phyloP scores from a whole-genome alignment of 192 early-diverging fungal species.

The Glomus cerebriforme region DNA sequence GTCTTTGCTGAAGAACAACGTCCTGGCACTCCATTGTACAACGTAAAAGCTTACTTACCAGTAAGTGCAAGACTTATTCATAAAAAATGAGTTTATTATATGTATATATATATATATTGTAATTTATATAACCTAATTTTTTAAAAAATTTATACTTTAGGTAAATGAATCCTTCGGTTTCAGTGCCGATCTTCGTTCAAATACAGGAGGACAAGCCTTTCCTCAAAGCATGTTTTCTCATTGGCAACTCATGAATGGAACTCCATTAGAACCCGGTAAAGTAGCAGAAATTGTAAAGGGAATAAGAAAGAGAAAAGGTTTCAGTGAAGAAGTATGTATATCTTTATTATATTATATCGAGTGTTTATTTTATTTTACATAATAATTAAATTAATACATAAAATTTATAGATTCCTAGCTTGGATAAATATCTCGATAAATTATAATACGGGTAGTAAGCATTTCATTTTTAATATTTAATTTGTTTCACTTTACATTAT shows the following conservation, averaged over 20 bases:
- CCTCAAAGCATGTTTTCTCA: slow-evolving; percentile 96
- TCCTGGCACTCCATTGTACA: slow-evolving; percentile 87
- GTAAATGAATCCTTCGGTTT: slow-evolving; percentile 96
- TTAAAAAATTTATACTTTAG: neutral
- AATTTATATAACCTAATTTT: neutral
- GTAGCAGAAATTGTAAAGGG: slow-evolving; percentile 69
- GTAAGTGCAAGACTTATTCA: too few relatives aligned
- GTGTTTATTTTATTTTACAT: too few relatives aligned
- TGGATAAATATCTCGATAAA: too few relatives aligned
- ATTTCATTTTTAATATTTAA: too few relatives aligned
- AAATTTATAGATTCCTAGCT: too few relatives aligned
- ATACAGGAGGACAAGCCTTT: slow-evolving; percentile 98
- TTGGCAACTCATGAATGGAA: slow-evolving; percentile 82
- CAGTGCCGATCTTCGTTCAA: slow-evolving; percentile 88
- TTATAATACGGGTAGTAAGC: too few relatives aligned
- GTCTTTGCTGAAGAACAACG: slow-evolving; percentile 88
- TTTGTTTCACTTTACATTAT: too few relatives aligned
- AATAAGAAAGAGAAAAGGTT: slow-evolving; percentile 94
- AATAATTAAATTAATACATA: too few relatives aligned
- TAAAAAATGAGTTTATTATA: too few relatives aligned
- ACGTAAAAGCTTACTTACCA: slow-evolving; percentile 93
- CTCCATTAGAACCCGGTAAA: slow-evolving; percentile 76
- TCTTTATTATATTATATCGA: too few relatives aligned
- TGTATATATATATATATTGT: neutral
- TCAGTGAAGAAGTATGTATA: slow-evolving; percentile 54